Evolutionary conservation across 176 grass and related monocot species (phyloP).

Genomic region (Luzula sylvatica): DNA sequence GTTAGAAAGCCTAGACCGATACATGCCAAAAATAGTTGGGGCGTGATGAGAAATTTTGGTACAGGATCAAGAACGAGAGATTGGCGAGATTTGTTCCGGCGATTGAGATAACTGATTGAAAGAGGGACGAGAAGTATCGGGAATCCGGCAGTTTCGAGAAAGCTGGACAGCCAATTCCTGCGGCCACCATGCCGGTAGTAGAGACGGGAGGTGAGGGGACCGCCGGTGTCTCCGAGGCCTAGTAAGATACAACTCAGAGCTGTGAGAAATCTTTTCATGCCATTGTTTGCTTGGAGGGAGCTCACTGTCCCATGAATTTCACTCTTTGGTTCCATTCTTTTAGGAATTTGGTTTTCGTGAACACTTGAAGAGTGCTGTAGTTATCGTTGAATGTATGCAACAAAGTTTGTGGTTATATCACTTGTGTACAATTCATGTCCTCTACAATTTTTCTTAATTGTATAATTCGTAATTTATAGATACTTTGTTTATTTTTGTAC

Average conservation of each 20-base stretch:
- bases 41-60: constrained; percentile 20
- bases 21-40: constrained; percentile 24
- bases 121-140: constrained; percentile 24
- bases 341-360: too few species aligned
- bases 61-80: neutral
- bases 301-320: neutral
- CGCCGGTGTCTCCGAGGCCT: constrained; percentile 7
- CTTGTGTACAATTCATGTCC: too few species aligned
- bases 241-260: constrained; percentile 15
- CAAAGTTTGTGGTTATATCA: too few species aligned
- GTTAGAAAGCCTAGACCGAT: constrained; percentile 29
- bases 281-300: neutral
- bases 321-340: too few species aligned
- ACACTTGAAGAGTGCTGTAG: too few species aligned
- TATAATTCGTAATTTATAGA: too few species aligned
- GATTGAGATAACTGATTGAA: neutral
- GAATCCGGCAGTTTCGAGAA: constrained; percentile 37
- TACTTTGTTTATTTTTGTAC: too few species aligned
- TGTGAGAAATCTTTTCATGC: neutral
- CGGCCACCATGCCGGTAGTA: constrained; percentile 37
- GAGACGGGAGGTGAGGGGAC: constrained; percentile 24
- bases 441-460: too few species aligned
- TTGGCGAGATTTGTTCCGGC: neutral
- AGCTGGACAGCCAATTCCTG: constrained; percentile 36
- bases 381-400: too few species aligned